Evolutionary conservation across 805 yeast genomes (phyloP).

Genomic region (Blastobotrys americana): DNA sequence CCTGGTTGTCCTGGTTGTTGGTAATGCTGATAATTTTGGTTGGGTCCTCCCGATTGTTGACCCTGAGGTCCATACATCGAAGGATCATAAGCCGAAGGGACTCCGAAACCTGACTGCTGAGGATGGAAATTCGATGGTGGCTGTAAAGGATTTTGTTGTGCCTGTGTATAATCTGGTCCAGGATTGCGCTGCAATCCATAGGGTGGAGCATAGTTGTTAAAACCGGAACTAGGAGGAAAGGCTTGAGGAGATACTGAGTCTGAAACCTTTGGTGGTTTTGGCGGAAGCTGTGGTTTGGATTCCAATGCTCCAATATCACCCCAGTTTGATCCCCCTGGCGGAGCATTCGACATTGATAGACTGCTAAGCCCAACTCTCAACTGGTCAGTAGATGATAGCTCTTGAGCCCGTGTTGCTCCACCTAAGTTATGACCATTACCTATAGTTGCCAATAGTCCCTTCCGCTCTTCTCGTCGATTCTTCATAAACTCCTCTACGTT

Average conservation of each 20-base stretch:
- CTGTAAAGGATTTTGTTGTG: constrained; percentile 12
- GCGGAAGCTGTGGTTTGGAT: neutral
- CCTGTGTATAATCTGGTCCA: neutral
- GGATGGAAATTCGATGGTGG: constrained; percentile 5
- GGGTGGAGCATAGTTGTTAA: no score
- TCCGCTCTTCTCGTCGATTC: constrained; percentile 19
- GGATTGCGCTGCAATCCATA: neutral
- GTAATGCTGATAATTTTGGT: constrained; percentile 9
- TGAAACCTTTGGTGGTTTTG: constrained; percentile 25
- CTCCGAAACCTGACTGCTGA: constrained; percentile 12
- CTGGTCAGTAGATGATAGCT: constrained; percentile 13
- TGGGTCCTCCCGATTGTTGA: constrained; percentile 1
- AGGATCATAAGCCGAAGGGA: constrained; percentile 42
- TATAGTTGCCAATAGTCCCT: neutral
- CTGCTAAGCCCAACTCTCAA: constrained; percentile 14
- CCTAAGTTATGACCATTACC: neutral
- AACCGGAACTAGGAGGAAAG: neutral
- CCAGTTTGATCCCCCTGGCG: neutral
- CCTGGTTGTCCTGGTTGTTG: constrained; percentile 9
- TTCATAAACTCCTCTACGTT: constrained; percentile 17
- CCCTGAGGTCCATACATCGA: constrained; percentile 34
- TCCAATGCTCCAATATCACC: neutral
- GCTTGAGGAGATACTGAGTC: constrained; percentile 9
- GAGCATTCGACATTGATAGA: constrained; percentile 3
- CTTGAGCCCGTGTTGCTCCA: constrained; percentile 3